phyloP scores from a whole-genome alignment of 208 protist species.

The Crithidia thermophila region DNA sequence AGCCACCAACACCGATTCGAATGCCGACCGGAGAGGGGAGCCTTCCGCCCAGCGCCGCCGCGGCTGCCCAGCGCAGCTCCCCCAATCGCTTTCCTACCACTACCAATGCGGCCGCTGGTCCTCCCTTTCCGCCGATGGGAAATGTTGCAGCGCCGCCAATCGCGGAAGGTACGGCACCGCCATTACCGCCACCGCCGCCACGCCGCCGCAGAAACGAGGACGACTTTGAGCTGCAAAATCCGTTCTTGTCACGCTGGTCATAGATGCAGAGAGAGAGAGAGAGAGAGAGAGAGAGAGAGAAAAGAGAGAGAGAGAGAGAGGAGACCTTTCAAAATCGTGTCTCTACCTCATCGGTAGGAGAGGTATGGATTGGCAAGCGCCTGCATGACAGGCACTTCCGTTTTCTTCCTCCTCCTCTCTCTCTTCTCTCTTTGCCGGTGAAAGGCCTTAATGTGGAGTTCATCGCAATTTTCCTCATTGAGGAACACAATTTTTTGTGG shows the following conservation, averaged over 20 bases:
- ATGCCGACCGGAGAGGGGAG: not conserved
- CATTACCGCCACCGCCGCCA: not conserved
- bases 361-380: too few relatives aligned
- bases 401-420: not conserved
- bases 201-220: slow-evolving; percentile 24
- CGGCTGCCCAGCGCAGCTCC: slow-evolving; percentile 4
- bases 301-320: not conserved
- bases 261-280: slow-evolving; percentile 1
- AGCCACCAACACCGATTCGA: slow-evolving; percentile 8
- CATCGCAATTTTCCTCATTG: not conserved
- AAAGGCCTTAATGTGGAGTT: not conserved
- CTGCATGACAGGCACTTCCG: too few relatives aligned
- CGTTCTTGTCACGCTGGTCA: slow-evolving; percentile 74
- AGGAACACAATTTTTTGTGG: too few relatives aligned
- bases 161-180: not conserved
- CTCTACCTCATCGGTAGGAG: not conserved
- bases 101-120: not conserved
- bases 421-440: not conserved
- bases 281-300: not conserved
- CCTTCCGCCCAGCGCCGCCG: not conserved
- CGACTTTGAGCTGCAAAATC: slow-evolving; percentile 67
- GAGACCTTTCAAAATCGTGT: not conserved
- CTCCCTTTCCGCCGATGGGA: too few relatives aligned
- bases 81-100: slow-evolving; percentile 6
- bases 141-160: not conserved